These are phyloP conservation scores for Bothriochloa decipiens DNA, from an alignment of 176 grass and related monocot genomes.

Conservation along the genomic window DNA sequence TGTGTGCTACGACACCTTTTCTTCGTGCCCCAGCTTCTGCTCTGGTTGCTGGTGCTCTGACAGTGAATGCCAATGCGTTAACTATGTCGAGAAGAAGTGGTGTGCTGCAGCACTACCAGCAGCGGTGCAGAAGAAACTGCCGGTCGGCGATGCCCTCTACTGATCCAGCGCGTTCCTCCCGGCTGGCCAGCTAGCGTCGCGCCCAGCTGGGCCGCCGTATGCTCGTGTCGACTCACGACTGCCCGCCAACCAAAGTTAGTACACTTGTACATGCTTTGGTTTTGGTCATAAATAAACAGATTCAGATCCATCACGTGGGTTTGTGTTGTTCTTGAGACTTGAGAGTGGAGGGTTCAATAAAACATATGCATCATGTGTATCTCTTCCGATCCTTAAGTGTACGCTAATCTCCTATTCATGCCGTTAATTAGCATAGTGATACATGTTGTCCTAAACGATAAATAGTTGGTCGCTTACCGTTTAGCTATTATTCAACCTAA, in stretches of 20 bases:
- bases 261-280: neutral
- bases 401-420: too few species aligned
- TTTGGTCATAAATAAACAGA: neutral
- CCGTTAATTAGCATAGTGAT: too few species aligned
- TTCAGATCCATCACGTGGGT: neutral
- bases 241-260: neutral
- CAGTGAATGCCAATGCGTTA: neutral
- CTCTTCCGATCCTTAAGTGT: too few species aligned
- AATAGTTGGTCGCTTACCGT: too few species aligned
- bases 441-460: too few species aligned
- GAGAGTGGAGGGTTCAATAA: neutral
- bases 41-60: neutral
- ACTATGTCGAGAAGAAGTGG: neutral
- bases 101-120: neutral
- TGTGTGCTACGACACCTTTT: neutral
- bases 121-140: neutral
- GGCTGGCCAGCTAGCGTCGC: neutral
- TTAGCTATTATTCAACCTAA: too few species aligned
- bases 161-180: neutral
- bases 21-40: neutral
- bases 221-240: neutral
- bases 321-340: neutral
- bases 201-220: neutral
- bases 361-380: neutral
- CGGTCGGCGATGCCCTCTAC: neutral